These are phyloP conservation scores for Cenchrus purpureus DNA, from an alignment of 176 grass and related monocot species.

Conservation along the genomic window DNA sequence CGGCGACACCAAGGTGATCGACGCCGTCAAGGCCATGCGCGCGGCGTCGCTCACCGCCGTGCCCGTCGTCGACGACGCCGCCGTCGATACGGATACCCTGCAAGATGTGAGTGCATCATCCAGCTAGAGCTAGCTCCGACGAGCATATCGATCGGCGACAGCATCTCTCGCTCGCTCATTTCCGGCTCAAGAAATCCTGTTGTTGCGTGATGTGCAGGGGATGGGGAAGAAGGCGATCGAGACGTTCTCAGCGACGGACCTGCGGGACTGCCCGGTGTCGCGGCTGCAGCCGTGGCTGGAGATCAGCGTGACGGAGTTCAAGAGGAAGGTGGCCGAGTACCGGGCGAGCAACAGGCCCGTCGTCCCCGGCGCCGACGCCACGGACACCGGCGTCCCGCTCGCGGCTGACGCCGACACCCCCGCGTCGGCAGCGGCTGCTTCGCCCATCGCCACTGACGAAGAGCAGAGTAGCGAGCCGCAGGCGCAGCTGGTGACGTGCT, in stretches of 20 bases:
- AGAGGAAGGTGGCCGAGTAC: conserved; percentile 51
- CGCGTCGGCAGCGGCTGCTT: neutral
- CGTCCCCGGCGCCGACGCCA: conserved; percentile 9
- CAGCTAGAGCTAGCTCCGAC: no score
- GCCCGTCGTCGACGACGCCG: conserved; percentile 58
- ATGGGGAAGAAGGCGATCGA: conserved; percentile 64
- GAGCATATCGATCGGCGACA: no score
- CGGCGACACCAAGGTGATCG: conserved; percentile 51
- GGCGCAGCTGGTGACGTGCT: conserved; percentile 56
- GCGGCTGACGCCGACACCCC: neutral
- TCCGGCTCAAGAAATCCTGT: no score
- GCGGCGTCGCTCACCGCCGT: conserved; percentile 73
- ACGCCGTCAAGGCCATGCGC: conserved; percentile 71
- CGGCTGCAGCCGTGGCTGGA: conserved; percentile 61
- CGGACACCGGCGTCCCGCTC: neutral
- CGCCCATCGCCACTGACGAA: neutral
- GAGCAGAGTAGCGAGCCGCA: neutral
- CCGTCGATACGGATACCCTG: conserved; percentile 17
- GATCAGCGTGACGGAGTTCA: conserved; percentile 68
- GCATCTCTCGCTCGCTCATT: no score
- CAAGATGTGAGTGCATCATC: conserved; percentile 44
- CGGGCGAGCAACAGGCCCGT: conserved; percentile 18
- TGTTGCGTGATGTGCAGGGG: conserved; percentile 46
- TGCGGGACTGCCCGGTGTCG: conserved; percentile 62
- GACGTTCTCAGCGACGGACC: conserved; percentile 82